These are phyloP conservation scores for Aspergillus ruber DNA, from an alignment of 2,329 filamentous ascomycete species.

Conservation along the genomic window DNA sequence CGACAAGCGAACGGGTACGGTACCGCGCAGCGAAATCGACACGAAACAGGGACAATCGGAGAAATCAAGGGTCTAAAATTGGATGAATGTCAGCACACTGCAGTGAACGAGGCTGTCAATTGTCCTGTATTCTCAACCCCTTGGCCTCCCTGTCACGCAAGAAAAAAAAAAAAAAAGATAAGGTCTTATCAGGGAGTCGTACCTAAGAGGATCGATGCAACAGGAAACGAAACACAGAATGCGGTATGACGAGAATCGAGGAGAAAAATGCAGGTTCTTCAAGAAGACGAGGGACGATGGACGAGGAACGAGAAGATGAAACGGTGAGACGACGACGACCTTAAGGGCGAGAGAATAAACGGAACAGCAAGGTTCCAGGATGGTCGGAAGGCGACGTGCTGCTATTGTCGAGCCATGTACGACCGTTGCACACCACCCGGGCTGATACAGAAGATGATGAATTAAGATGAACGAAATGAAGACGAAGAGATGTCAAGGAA, in stretches of 20 bases:
- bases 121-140: too few species aligned
- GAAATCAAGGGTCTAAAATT: not conserved
- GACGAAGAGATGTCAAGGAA: conserved; percentile 14
- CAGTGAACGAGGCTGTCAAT: too few species aligned
- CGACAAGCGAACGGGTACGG: conserved; percentile 4
- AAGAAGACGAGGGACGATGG: conserved; percentile 21
- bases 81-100: not conserved
- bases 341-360: not conserved
- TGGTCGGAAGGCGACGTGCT: conserved; percentile 17
- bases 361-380: conserved; percentile 22
- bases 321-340: conserved; percentile 18
- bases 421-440: too few species aligned
- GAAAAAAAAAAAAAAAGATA: conserved; percentile 15
- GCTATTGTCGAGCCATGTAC: conserved; percentile 28
- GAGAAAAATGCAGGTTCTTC: conserved; percentile 17
- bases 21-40: conserved; percentile 4
- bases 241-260: too few species aligned
- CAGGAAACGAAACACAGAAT: not conserved
- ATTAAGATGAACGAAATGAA: conserved; percentile 7
- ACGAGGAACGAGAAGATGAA: conserved; percentile 18
- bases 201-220: conserved; percentile 29
- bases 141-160: too few species aligned
- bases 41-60: not conserved
- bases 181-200: conserved; percentile 25
- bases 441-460: not conserved